These are phyloP conservation scores for Ganoderma meredithae DNA, from an alignment of 1,284 basidiomycete genomes.

Conservation along the genomic window DNA sequence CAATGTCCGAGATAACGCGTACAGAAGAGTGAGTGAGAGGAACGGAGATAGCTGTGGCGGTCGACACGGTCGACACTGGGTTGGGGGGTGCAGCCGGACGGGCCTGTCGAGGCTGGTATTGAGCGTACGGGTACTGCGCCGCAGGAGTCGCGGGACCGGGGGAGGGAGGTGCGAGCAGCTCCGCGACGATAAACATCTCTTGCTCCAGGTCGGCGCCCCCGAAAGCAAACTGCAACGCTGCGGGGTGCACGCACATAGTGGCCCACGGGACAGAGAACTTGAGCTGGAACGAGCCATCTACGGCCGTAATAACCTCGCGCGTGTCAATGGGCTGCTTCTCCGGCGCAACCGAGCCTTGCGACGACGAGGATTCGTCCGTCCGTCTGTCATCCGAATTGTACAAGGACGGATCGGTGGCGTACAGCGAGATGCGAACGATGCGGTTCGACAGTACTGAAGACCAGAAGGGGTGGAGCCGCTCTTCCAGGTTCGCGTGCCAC, in stretches of 20 bases:
- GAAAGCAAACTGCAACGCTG: constrained; percentile 63
- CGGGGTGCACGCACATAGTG: constrained; percentile 66
- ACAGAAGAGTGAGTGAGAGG: constrained; percentile 65
- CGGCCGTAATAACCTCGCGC: constrained; percentile 59
- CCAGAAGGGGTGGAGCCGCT: constrained; percentile 82
- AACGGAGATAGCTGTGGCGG: constrained; percentile 47
- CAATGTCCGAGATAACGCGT: constrained; percentile 91
- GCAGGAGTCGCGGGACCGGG: constrained; percentile 37
- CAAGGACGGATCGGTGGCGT: constrained; percentile 46
- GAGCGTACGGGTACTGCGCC: constrained; percentile 30
- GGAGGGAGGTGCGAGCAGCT: constrained; percentile 51
- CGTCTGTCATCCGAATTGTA: constrained; percentile 26
- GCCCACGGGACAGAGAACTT: constrained; percentile 74
- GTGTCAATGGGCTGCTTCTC: constrained; percentile 54
- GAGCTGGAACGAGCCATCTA: constrained; percentile 77
- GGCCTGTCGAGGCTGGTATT: constrained; percentile 24
- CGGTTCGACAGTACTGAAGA: constrained; percentile 70
- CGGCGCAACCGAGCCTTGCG: constrained; percentile 35
- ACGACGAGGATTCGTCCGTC: constrained; percentile 28
- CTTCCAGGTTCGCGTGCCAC: constrained; percentile 77
- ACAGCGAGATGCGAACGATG: constrained; percentile 63
- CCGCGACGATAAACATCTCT: constrained; percentile 62
- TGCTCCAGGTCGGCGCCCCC: constrained; percentile 59
- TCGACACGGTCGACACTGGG: constrained; percentile 17
- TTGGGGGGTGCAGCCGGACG: constrained; percentile 20